Base-by-base conservation (phyloP, 2,329 filamentous ascomycete species). In the Passalora sequoiae region DNA sequence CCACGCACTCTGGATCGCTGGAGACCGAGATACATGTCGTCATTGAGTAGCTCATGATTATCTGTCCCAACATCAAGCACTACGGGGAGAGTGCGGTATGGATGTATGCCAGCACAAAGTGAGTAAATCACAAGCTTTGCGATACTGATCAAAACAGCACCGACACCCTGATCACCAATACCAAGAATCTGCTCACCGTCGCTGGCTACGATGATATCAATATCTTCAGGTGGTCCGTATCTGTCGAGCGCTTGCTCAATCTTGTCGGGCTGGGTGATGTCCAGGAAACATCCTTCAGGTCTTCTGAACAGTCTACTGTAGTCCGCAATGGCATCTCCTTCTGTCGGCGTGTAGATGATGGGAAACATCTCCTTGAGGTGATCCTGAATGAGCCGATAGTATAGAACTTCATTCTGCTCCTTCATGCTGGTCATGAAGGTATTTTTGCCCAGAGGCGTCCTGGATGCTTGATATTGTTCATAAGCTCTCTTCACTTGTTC, bases 291-390 rank as follows among this genome's bases (percentile, higher is more conserved):
- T 0, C 89, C 89, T 53, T 91, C 84, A 0, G 88, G 86, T 13
- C 78, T 73, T 8, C 89, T 71, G 58, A 94, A 94, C 0, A 92
- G 63, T 0, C 81, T 70, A 0, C 86, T 92, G 60, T 86, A 94
- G 51, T 89, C 85, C 53, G 86, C 79, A 38, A 94, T 94, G 0
- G 89, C 89, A 29, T 94, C 86, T 6, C 86, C 87, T 66, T 94
- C 88, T 0, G 89, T 94, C 0, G 89, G 89, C 0, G 89, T 94
- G 60, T 94, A 95, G 20, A 94, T 86, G n/a, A 94, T 71, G 29
- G 83, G 80, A 59, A 94, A 89, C 85, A 94, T 92, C 60, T 94
- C 87, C 51, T 85, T 81, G 15, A 94, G 67, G 56, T 94, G 83
- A 4, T 85, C 79, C 60, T 86, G 76, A 6, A 92, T 73, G 7